Percentiles rank a stretch among this genome's conserved stretches.
Conservation (phyloP, 305 asterid genomes). For the Solanum chacoense region DNA sequence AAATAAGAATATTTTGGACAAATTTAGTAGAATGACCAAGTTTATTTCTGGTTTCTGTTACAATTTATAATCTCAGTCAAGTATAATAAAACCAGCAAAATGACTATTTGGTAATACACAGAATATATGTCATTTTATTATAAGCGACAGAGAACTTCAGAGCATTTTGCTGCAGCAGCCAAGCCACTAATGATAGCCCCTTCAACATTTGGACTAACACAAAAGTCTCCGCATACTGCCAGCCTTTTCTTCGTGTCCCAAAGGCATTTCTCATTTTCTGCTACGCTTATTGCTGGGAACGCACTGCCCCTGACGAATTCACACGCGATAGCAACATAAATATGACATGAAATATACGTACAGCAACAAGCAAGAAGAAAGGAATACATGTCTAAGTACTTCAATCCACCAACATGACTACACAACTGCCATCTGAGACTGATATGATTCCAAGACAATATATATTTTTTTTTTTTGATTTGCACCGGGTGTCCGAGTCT, state of each 20-base stretch:
- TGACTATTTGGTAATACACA: neutral
- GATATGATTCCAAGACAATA: neutral
- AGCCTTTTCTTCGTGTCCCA: conserved; percentile 50
- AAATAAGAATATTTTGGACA: neutral
- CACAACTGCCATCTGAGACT: neutral
- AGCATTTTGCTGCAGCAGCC: conserved; percentile 60
- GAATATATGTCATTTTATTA: neutral
- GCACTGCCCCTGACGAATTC: conserved; percentile 63
- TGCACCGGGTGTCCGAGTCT: too few species aligned
- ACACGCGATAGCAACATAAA: neutral
- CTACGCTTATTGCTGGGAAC: conserved; percentile 54
- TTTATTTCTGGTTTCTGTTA: neutral
- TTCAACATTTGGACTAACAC: conserved; percentile 62
- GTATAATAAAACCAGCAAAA: neutral
- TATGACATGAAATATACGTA: neutral
- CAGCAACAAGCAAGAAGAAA: neutral
- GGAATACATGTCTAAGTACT: neutral
- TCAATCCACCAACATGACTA: neutral
- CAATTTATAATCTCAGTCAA: neutral
- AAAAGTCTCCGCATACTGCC: conserved; percentile 78
- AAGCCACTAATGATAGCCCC: conserved; percentile 74
- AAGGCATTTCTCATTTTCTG: conserved; percentile 55
- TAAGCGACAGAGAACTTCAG: conserved; percentile 22
- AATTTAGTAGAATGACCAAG: neutral
- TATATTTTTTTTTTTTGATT: too few species aligned